Evolutionary conservation across 345 rosid genomes (phyloP), one percentile per base, ranked within the genome.

Genomic region (Eucalyptus grandis): DNA sequence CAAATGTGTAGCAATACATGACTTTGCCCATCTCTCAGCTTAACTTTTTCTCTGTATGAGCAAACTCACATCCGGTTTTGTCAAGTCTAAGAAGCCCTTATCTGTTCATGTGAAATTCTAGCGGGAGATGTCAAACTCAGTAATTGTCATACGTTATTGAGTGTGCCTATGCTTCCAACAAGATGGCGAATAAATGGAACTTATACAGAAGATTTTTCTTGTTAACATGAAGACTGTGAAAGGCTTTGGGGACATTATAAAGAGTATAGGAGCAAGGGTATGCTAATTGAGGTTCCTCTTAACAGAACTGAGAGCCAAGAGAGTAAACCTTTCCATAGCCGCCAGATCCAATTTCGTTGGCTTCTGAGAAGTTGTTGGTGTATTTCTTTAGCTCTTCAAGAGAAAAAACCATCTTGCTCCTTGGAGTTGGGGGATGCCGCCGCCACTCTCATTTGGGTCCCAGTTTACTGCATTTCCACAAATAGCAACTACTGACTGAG

Each of bases 311-410:
- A 51, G 58, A 53, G n/a, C 34, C 80, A 69, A 49, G 86, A 46
- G 56, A 72, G 88, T 88, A 83, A 88, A 96, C 99, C 97, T 97
- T 95, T 80, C 99, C 99, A 90, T 96, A 97, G 82, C 99, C 99
- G 34, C 99, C 99, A 22, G 95, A 95, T 27, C 99, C 99, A 87
- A 96, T 88, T 83, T 90, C 94, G 88, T 92, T 96, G 90, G 95
- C 89, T 19, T 96, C 95, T 47, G 97, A 95, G 92, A 98, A 98
- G 50, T 95, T 95, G 58, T 93, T 92, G 43, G 97, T 92, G 88
- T 91, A 95, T 91, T 91, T 96, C 92, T 91, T 96, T 17, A 97
- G 91, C 92, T 98, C 99, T 65, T 96, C 97, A 60, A 94, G 92
- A 83, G 95, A 94, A 92, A n/a, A n/a, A 94, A 98, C 89, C 94